These are phyloP conservation scores for Piper betle DNA, from an alignment of 164 flowering plant genomes.

Conservation along the genomic window DNA sequence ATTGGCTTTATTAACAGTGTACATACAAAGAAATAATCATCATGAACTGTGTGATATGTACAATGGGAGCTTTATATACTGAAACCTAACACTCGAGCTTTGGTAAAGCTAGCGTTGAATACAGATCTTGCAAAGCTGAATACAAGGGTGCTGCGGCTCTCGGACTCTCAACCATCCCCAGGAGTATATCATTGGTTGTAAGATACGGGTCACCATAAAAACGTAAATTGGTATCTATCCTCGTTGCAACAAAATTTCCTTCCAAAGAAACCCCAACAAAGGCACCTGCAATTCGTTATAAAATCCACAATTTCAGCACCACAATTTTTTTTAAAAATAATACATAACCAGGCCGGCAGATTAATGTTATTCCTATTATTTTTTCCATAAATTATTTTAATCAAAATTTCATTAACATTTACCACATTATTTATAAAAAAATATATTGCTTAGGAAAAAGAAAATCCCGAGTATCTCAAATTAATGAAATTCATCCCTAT, in stretches of 20 bases:
- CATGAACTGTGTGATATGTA: not conserved
- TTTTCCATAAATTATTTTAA: not conserved
- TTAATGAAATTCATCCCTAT: no score
- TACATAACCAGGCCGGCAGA: not conserved
- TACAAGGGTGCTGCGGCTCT: slow-evolving; percentile 82
- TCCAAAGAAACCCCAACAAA: slow-evolving; percentile 90
- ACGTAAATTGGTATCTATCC: slow-evolving; percentile 72
- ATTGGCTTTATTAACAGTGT: not conserved
- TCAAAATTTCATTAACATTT: no score
- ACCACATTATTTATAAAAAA: no score
- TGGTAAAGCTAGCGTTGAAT: slow-evolving; percentile 3
- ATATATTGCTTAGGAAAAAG: no score
- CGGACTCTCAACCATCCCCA: slow-evolving; percentile 78
- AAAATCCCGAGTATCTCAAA: no score
- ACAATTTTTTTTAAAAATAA: not conserved
- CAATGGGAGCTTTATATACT: not conserved
- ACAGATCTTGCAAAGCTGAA: slow-evolving; percentile 48
- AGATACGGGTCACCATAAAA: slow-evolving; percentile 96
- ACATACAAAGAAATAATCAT: not conserved
- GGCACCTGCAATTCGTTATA: slow-evolving; percentile 42
- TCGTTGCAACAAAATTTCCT: slow-evolving; percentile 75
- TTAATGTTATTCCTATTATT: not conserved
- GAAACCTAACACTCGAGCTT: slow-evolving; percentile 5
- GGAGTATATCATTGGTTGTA: slow-evolving; percentile 70
- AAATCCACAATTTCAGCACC: not conserved